These are phyloP conservation scores for Fraxinus cuspidata DNA, from an alignment of 257 asterid species.

Conservation along the genomic window DNA sequence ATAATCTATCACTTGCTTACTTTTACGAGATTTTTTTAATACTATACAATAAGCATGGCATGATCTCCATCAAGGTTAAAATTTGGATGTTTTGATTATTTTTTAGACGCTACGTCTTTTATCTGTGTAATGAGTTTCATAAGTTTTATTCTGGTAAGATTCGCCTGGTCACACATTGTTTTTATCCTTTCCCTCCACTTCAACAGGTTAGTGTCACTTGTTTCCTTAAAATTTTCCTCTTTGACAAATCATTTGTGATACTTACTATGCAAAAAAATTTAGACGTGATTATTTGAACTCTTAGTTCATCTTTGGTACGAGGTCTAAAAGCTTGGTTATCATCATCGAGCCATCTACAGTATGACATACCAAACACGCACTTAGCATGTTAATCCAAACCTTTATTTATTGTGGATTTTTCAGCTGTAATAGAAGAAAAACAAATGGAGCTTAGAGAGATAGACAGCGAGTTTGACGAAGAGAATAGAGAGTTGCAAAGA, in stretches of 20 bases:
- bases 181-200: not conserved
- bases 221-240: not conserved
- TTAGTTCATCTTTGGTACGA: not conserved
- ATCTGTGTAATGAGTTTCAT: not conserved
- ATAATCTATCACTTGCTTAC: not conserved
- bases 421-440: slow-evolving; percentile 11
- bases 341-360: not conserved
- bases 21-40: not conserved
- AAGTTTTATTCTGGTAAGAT: not conserved
- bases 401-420: not conserved
- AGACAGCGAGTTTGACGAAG: not conserved
- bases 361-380: not conserved
- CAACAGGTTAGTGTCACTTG: not conserved
- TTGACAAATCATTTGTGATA: too few relatives aligned
- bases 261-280: not conserved
- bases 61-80: not conserved
- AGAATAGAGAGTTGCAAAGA: not conserved
- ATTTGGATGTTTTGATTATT: too few relatives aligned
- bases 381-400: not conserved
- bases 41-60: not conserved
- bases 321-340: not conserved
- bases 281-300: not conserved
- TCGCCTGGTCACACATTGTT: not conserved
- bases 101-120: not conserved
- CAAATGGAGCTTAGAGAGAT: slow-evolving; percentile 16